Evolutionary conservation across 257 asterid genomes (phyloP).

Genomic region (Solanum habrochaites): DNA sequence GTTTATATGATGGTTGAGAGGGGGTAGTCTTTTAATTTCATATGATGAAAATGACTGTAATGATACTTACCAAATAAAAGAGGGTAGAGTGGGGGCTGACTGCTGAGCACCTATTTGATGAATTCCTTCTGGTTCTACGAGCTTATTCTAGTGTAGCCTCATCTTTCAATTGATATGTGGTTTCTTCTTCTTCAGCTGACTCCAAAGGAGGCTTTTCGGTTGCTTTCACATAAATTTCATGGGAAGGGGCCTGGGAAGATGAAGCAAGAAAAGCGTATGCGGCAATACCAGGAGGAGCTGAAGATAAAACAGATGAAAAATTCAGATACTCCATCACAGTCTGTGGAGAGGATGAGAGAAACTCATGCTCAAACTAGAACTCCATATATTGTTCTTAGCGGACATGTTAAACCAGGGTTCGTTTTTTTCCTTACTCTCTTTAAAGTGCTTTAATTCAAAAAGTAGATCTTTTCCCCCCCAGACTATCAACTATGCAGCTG

Average conservation of each 20-base stretch:
- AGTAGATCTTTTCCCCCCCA: background rate
- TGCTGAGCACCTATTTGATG: background rate
- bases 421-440: constrained; percentile 1
- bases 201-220: constrained; percentile 87
- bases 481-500: background rate
- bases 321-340: constrained; percentile 86
- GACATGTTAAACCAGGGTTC: constrained; percentile 88
- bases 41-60: background rate
- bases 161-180: background rate
- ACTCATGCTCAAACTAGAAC: constrained; percentile 59
- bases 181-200: constrained; percentile 51
- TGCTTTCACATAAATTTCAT: constrained; percentile 85
- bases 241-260: constrained; percentile 98
- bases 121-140: background rate
- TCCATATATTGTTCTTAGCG: constrained; percentile 83
- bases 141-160: background rate
- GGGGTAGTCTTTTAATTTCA: background rate
- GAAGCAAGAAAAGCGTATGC: constrained; percentile 90
- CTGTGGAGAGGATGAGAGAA: constrained; percentile 90
- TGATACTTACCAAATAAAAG: background rate
- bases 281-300: constrained; percentile 81
- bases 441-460: background rate
- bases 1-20: background rate
- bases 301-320: constrained; percentile 89
- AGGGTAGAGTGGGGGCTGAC: background rate